A percentile compares a stretch with the other conserved stretches of the same genome.
phyloP scores from a whole-genome alignment of 1,284 basidiomycete genomes.

The Moniliella sp. region DNA sequence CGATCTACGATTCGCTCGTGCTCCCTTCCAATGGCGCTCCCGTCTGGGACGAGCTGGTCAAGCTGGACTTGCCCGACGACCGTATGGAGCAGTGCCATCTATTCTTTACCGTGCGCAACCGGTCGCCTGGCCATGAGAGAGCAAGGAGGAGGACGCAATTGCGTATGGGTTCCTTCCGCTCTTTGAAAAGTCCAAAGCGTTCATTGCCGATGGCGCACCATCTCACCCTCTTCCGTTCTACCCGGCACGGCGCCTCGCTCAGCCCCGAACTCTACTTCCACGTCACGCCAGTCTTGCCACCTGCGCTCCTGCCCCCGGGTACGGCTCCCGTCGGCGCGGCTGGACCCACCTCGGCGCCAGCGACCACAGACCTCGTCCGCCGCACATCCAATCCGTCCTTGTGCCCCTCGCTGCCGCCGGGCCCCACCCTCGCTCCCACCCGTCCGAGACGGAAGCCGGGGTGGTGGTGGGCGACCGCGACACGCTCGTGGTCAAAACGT shows the following conservation, averaged over 20 bases:
- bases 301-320: constrained; percentile 38
- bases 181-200: constrained; percentile 54
- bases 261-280: constrained; percentile 42
- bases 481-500: constrained; percentile 59
- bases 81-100: constrained; percentile 62
- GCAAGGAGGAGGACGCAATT: too few relatives aligned
- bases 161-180: constrained; percentile 80
- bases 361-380: too few relatives aligned
- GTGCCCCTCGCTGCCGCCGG: too few relatives aligned
- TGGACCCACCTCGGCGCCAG: too few relatives aligned
- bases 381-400: too few relatives aligned
- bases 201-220: constrained; percentile 74
- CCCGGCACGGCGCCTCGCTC: constrained; percentile 32
- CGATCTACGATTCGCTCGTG: constrained; percentile 69
- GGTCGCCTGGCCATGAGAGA: too few relatives aligned
- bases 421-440: constrained; percentile 10
- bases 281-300: constrained; percentile 45
- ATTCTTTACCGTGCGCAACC: constrained; percentile 77
- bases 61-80: constrained; percentile 52
- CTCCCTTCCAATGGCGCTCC: constrained; percentile 38
- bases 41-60: constrained; percentile 79
- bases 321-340: constrained; percentile 14
- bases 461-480: too few relatives aligned
- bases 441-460: too few relatives aligned
- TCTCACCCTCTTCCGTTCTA: constrained; percentile 36